A percentile compares a stretch with the other conserved stretches of the same genome.
These are phyloP conservation scores for Malania oleifera DNA, from an alignment of 164 flowering plant genomes.

Conservation along the genomic window DNA sequence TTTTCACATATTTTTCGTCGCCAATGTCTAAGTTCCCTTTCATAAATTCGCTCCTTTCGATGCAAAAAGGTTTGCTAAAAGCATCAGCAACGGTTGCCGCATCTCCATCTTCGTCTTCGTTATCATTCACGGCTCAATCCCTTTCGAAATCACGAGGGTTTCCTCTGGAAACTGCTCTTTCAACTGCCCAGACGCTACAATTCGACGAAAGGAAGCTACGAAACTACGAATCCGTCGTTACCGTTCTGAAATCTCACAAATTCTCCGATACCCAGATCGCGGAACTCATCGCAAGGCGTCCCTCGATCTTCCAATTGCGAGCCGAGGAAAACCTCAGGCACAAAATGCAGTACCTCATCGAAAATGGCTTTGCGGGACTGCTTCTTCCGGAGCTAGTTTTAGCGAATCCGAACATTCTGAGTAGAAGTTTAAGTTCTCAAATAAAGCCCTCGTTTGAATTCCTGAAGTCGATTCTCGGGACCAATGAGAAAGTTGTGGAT, in stretches of 20 bases:
- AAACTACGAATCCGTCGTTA: too few relatives aligned
- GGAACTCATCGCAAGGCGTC: not conserved
- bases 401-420: not conserved
- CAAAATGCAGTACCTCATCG: not conserved
- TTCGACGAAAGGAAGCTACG: not conserved
- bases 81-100: not conserved
- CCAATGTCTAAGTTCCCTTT: too few relatives aligned
- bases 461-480: not conserved
- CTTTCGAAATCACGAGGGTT: not conserved
- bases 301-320: not conserved
- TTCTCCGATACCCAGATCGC: slow-evolving; percentile 3
- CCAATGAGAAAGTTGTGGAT: not conserved
- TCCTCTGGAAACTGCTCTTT: not conserved
- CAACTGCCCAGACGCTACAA: not conserved
- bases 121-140: not conserved
- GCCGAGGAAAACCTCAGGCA: slow-evolving; percentile 3
- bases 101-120: not conserved
- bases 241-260: slow-evolving; percentile 7
- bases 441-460: slow-evolving; percentile 2
- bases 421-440: not conserved
- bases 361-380: slow-evolving; percentile 7
- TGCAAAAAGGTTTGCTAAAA: not conserved
- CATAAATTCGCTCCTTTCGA: not conserved
- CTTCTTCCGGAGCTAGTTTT: not conserved
- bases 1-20: too few relatives aligned